Evolutionary conservation across 352 stramenopile genomes (phyloP), one percentile per base, ranked within the genome.

Genomic region (Pythium rhizo-oryzae): DNA sequence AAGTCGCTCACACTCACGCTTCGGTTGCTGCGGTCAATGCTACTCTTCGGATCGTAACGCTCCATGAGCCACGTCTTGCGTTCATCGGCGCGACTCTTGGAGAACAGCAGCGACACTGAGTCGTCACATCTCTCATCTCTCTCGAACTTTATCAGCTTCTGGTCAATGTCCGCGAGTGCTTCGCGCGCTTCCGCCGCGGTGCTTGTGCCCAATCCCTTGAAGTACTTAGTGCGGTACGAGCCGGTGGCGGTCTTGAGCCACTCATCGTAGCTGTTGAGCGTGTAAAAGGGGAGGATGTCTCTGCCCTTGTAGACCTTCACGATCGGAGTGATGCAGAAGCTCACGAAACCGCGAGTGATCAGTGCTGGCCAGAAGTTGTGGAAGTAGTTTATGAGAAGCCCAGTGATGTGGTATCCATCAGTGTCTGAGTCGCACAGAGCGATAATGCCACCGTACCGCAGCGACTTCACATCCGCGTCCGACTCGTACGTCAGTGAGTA

Each of bases 81-180:
- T 47, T 47, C 41, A 47, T 47, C 41, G 41, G 41, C 41, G 12
- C 41, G 41, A 47, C 41, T 47, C 41, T 47, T 47, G 41, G 41
- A 47, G 41, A 47, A 47, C 41, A 47, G 19, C 41, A 47, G 41
- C 41, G 41, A 47, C 41, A 47, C 41, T 12, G 41, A 47, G 41
- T 47, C 41, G 41, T 47, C 41, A 47, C 41, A 47, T 12, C 19
- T 47, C 12, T 12, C 41, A 47, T 47, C 41, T 47, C 41, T 12
- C 41, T 47, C 41, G 41, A 47, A 47, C 41, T 47, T 47, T 12
- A 47, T 47, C 41, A 47, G 41, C 41, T 47, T 47, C 41, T 47
- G 12, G 19, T 47, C 19, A 19, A 47, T 47, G 41, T 47, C 19
- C 41, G 12, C 41, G 41, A 47, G 41, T 19, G 41, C 41, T 47